Evolutionary conservation across 163 green algal genomes (phyloP), one percentile per base, ranked within the genome.

Genomic region (Coccomyxa subellipsoidea): DNA sequence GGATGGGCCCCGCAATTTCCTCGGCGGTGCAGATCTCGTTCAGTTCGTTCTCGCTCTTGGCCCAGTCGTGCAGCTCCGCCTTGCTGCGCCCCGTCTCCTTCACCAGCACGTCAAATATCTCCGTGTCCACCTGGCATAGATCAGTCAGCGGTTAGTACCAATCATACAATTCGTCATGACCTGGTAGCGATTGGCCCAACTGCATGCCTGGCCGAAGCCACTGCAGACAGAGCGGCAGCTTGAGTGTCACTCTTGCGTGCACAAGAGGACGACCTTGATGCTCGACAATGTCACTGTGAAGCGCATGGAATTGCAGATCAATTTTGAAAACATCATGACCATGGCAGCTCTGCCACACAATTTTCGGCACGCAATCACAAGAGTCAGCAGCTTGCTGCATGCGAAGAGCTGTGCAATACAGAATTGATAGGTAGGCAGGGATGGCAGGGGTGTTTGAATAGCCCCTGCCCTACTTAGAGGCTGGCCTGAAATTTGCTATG

Each of bases 41-140:
- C 32, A 77, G 34, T 32, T 77, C 70, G 34, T 77, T 77, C 70
- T 77, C 70, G 23, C 27, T 77, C 34, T 77, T 77, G 70, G 70
- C 70, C 70, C 70, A 77, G 32, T 77, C 70, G 70, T 77, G 70
- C 32, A 77, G 70, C 70, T 77, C 27, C 70, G 31, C 70, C 70
- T 77, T 77, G 32, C 31, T 47, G 27, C 31, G 70, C 27, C 70
- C 70, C 0, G 32, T 77, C 32, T 38, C 70, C 70, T 77, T 39
- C 27, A 40, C 32, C 34, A 40, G 32, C 32, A 40, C 70, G 32
- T 77, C 70, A 39, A 77, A 77, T 8, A 77, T 27, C 34, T 77
- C 70, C 27, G 70, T 77, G 70, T 77, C 70, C 31, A 77, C 70
- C 70, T 77, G 70, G 31, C 25, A 79, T 15, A 36, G 3, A 38